These are phyloP conservation scores for Malassezia sympodialis DNA, from an alignment of 1,284 basidiomycete species.

Conservation along the genomic window DNA sequence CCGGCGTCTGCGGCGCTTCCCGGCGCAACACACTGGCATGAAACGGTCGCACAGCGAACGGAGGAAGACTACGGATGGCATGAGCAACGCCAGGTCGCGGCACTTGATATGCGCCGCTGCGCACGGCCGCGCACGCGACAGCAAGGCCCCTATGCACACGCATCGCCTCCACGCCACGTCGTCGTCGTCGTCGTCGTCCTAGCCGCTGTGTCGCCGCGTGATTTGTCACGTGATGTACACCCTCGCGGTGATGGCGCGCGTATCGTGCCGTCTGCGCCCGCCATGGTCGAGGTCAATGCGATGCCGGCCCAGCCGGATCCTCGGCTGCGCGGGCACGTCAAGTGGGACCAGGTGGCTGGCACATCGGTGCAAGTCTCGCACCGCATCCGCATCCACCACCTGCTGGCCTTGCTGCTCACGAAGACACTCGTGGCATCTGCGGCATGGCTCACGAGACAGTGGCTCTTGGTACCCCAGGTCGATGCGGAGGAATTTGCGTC, in stretches of 20 bases:
- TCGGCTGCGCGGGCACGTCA: conserved; percentile 18
- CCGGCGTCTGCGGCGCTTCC: conserved; percentile 14
- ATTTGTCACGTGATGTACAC: neutral
- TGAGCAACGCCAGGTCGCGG: neutral
- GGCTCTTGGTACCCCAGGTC: conserved; percentile 32
- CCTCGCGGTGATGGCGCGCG: neutral
- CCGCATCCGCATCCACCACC: conserved; percentile 39
- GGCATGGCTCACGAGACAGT: conserved; percentile 38
- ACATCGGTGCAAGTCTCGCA: neutral
- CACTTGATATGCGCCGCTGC: neutral
- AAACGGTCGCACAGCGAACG: neutral
- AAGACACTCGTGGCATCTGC: conserved; percentile 43
- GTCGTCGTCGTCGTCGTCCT: too few relatives aligned
- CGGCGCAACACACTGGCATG: neutral
- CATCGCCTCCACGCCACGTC: neutral
- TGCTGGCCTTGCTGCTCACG: conserved; percentile 40
- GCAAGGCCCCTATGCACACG: neutral
- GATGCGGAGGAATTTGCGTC: conserved; percentile 16
- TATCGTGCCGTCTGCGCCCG: neutral
- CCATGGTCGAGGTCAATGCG: neutral
- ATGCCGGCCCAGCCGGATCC: conserved; percentile 13
- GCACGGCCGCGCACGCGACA: neutral
- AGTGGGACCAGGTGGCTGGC: conserved; percentile 12
- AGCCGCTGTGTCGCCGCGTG: neutral
- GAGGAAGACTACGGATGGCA: neutral